Base-by-base conservation (phyloP, 2,329 filamentous ascomycete species). In the Fusarium tjaetaba region DNA sequence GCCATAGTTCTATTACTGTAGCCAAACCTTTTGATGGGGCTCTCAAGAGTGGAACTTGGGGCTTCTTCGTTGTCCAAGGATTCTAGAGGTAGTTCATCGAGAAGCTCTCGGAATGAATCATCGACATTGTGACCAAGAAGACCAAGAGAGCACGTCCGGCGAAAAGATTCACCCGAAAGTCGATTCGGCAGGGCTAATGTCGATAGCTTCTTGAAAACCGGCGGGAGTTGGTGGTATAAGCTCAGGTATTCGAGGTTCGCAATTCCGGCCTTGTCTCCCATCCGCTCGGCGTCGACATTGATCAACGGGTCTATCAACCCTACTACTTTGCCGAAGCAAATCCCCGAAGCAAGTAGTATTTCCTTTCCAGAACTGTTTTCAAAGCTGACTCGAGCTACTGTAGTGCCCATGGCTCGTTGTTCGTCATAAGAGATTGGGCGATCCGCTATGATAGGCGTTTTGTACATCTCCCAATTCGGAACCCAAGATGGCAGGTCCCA, bases 41-140 rank as follows among this genome's bases (percentile, higher is more conserved):
- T 16, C 4, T 45, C n/a, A 4, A 9, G 3, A 26, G 24, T 4
- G 13, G 3, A 26, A 4, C 11, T 11, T 4, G 7, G 16, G 11
- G 11, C 11, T 13, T 18, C 6, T 45, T 20, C 42, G 5, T 45
- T 45, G 42, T 20, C 16, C 7, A 11, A 13, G 4, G n/a, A 18
- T 11, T 45, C 42, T 3, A 45, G n/a, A 15, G n/a, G 24, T 7
- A 45, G 24, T 26, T 26, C 16, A 13, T 45, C 3, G 24, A 45
- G 16, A 26, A 45, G 42, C 5, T 45, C 24, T 6, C 0, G 4
- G 11, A 45, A 26, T 4, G 42, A 45, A 13, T 45, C n/a, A 26
- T 26, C 16, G 16, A 45, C 16, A 26, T 45, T 8, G 42, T 45
- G n/a, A 9, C 42, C 16, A 45, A 45, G 42, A 18, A 45, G 42